Evolutionary conservation across 2,329 filamentous ascomycete genomes (phyloP), one percentile per base, ranked within the genome.

Genomic region (Trichothecium sympodiale): DNA sequence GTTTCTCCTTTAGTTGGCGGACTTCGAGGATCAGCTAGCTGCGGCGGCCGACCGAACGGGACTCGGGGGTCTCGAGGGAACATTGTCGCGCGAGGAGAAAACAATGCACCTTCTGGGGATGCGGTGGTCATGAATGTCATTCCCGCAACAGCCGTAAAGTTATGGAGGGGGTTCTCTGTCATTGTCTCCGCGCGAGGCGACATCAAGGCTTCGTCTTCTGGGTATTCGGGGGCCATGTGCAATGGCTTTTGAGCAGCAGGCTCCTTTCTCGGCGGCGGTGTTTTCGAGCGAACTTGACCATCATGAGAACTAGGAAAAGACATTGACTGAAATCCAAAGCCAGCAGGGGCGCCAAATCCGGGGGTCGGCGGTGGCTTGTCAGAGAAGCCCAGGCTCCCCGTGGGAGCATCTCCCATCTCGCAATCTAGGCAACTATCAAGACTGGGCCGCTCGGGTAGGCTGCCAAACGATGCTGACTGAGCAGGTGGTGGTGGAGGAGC

Each of bases 171-270:
- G 41, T 82, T 80, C 41, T 69, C 74, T 3, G 79, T 85, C 65
- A 87, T 87, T 13, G 78, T 74, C 47, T 82, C 78, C 2, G 67
- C 77, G 30, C 82, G 71, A 0, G 83, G 83, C 3, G 81, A 86
- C 65, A 85, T 69, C 8, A 83, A 57, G 10, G 75, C 64, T 32
- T 76, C 69, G 9, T 71, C 65, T 12, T 64, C 60, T 2, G 61
- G 43, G 37, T 46, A 56, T 14, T 48, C 52, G 39, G 40, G 57
- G 38, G 44, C 43, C 16, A 64, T 61, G 2, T 62, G 59, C 8
- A 61, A 62, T 10, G 64, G 61, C 42, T 60, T 61, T 33, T 14
- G 30, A 17, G 15, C 30, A 16, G 30, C 13, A 8, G 18, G n/a
- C 12, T 31, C 29, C 29, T 15, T 18, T 7, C 13, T n/a, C 28